phyloP scores from a whole-genome alignment of 176 grass and related monocot genomes.

The Zea mays region DNA sequence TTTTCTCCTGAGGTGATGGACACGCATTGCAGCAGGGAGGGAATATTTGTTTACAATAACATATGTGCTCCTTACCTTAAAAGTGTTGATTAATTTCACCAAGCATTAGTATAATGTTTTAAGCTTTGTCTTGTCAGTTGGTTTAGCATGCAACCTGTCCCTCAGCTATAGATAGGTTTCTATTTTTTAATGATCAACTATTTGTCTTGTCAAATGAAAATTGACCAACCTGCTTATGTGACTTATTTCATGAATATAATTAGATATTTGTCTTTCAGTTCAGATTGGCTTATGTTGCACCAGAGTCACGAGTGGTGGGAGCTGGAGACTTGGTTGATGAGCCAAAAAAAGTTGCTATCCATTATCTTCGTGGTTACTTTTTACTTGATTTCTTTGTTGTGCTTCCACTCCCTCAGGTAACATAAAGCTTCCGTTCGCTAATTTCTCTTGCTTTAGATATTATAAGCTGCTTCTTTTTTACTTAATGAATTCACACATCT shows the following conservation, averaged over 20 bases:
- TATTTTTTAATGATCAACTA: conserved; percentile 10
- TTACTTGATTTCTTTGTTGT: conserved; percentile 83
- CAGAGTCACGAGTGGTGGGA: conserved; percentile 86
- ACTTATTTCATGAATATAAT: conserved; percentile 21
- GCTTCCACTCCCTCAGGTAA: conserved; percentile 91
- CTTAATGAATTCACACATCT: conserved; percentile 3
- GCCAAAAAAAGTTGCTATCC: conserved; percentile 80
- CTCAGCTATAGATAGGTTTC: background rate
- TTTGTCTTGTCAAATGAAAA: conserved; percentile 3
- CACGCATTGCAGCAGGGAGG: background rate
- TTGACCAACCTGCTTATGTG: background rate
- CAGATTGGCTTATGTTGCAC: conserved; percentile 91
- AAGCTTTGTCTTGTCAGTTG: background rate
- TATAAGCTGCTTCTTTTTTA: background rate
- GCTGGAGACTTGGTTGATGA: conserved; percentile 87
- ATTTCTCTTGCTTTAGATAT: conserved; percentile 24
- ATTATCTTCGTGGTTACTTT: conserved; percentile 86
- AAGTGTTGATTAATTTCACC: background rate
- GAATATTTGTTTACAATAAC: background rate
- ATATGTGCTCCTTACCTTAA: background rate
- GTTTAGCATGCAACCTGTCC: conserved; percentile 2
- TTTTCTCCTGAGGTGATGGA: background rate
- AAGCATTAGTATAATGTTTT: background rate
- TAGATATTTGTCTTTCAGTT: conserved; percentile 59
- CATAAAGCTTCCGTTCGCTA: conserved; percentile 4